Conservation (phyloP, 805 yeast species). For the Candida maltosa region DNA sequence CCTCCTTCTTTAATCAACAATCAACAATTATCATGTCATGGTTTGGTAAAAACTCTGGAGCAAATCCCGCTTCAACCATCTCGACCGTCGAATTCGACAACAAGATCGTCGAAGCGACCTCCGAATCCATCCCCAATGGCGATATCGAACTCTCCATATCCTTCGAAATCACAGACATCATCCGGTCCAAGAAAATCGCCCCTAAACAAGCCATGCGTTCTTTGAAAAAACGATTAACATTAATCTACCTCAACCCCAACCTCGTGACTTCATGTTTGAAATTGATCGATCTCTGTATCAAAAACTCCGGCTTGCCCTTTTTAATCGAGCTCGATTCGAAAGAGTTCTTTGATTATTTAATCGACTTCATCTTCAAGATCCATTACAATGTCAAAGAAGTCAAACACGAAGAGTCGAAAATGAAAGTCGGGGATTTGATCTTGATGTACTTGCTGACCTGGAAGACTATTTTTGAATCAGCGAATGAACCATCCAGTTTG, state of each 20-base stretch:
- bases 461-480: constrained; percentile 69
- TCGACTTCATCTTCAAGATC: constrained; percentile 38
- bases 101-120: constrained; percentile 73
- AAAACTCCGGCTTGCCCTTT: constrained; percentile 89
- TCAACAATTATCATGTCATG: constrained; percentile 48
- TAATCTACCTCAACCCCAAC: constrained; percentile 68
- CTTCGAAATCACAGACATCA: constrained; percentile 81
- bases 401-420: constrained; percentile 21
- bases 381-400: constrained; percentile 33
- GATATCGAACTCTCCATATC: constrained; percentile 72
- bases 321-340: constrained; percentile 73
- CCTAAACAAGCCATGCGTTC: constrained; percentile 83
- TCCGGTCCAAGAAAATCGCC: constrained; percentile 74
- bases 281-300: constrained; percentile 80
- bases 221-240: constrained; percentile 69
- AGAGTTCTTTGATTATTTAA: constrained; percentile 82
- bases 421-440: constrained; percentile 52
- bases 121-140: constrained; percentile 89
- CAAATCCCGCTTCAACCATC: constrained; percentile 20
- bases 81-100: constrained; percentile 48
- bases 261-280: constrained; percentile 72
- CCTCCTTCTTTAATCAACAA: neutral
- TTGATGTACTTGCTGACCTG: constrained; percentile 71
- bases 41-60: constrained; percentile 46
- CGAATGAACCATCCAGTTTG: constrained; percentile 60